Evolutionary conservation across 805 yeast genomes (phyloP), one percentile per base, ranked within the genome.

Genomic region (Schizosaccharomyces pombe): DNA sequence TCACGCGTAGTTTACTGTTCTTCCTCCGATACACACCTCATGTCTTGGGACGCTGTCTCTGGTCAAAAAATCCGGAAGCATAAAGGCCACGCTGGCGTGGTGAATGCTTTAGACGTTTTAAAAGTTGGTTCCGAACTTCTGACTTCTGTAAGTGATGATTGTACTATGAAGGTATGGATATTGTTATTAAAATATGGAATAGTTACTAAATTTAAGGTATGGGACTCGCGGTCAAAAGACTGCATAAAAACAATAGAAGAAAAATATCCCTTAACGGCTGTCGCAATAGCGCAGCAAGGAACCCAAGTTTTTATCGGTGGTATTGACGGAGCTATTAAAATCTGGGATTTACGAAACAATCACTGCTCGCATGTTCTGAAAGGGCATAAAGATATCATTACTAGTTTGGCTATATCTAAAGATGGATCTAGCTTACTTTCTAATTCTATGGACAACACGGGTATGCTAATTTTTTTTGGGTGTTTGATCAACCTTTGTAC

Each of bases 111-210:
- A 1, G 73, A 64, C 24, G 62, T 63, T 9, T 61, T 59, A 55
- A 63, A 67, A 26, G 62, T 60, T 6, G 67, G 62, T 19, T 54
- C 57, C 2, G 70, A 68, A 47, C 55, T 66, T 6, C 56, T 69
- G 4, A 71, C 75, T 2, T 74, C 83, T 37, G 84, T 76, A 3
- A 72, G 79, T 8, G 94, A 84, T 59, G 85, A 79, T 60, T 85
- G 86, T 0, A 57, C 65, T 2, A 68, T 75, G 1, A 67, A 68
- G 31, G 53, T 49, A 49, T 19, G 39, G 6, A 54, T 56, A n/a
- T 11, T 12, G 3, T 16, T n/a, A n/a, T n/a, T n/a, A n/a, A n/a
- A n/a, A n/a, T n/a, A n/a, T n/a, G n/a, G n/a, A n/a, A n/a, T n/a
- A n/a, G n/a, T n/a, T n/a, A n/a, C n/a, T n/a, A n/a, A 11, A 12